Evolutionary conservation across 495 filamentous ascomycete species (phyloP).

Genomic region (Rusavskia elegans): DNA sequence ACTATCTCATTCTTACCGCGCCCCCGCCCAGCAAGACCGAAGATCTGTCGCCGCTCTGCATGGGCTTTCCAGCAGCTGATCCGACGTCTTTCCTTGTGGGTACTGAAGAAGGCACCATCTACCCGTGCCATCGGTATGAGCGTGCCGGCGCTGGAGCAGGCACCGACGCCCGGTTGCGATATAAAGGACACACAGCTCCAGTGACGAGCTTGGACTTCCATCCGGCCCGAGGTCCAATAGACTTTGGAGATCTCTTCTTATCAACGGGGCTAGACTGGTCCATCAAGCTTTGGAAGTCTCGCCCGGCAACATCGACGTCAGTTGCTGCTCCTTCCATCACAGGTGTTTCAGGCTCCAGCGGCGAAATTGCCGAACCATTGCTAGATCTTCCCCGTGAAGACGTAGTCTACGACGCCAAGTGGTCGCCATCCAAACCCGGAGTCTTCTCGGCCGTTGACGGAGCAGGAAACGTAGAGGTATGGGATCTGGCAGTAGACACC

Average conservation of each 20-base stretch:
- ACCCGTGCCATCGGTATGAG: conserved; percentile 92
- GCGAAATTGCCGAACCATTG: conserved; percentile 37
- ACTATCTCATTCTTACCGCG: conserved; percentile 68
- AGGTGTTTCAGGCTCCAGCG: conserved; percentile 18
- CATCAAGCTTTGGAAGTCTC: conserved; percentile 89
- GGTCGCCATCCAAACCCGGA: conserved; percentile 81
- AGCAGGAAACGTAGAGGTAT: conserved; percentile 82
- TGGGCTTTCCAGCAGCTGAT: conserved; percentile 90
- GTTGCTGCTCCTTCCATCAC: conserved; percentile 30
- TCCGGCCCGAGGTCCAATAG: conserved; percentile 73
- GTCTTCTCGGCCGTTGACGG: conserved; percentile 92
- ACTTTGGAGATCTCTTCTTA: conserved; percentile 89
- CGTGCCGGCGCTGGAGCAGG: conserved; percentile 92
- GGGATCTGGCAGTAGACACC: conserved; percentile 83
- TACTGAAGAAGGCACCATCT: conserved; percentile 90
- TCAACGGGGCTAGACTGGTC: conserved; percentile 84
- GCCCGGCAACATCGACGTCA: conserved; percentile 45
- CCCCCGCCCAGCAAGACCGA: conserved; percentile 86
- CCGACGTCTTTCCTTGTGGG: conserved; percentile 96
- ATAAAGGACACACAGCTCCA: conserved; percentile 77
- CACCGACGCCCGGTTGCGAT: conserved; percentile 70
- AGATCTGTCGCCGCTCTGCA: conserved; percentile 87
- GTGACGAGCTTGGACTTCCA: conserved; percentile 96
- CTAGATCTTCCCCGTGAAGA: conserved; percentile 86
- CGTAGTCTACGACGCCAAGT: conserved; percentile 86